Evolutionary conservation across 257 asterid species (phyloP).

Genomic region (Jacaranda mimosifolia): DNA sequence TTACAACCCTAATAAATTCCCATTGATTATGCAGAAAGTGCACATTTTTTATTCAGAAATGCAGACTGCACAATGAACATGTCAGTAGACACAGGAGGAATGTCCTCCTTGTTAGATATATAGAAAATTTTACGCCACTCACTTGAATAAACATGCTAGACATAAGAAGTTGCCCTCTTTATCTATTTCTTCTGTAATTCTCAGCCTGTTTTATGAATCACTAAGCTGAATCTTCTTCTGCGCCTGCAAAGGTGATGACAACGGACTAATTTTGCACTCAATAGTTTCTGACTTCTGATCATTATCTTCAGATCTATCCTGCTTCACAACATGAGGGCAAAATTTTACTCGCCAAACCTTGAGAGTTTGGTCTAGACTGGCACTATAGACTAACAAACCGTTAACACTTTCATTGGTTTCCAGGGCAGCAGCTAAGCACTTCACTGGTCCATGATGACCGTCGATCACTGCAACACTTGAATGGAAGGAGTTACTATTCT

Average conservation of each 20-base stretch:
- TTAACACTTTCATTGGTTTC: slow-evolving; percentile 46
- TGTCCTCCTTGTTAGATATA: no score
- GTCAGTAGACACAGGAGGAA: not conserved
- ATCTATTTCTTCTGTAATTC: not conserved
- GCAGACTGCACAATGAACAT: not conserved
- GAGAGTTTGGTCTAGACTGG: slow-evolving; percentile 59
- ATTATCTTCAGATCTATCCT: slow-evolving; percentile 39
- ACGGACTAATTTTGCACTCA: slow-evolving; percentile 44
- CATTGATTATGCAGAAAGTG: no score
- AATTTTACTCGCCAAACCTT: slow-evolving; percentile 64
- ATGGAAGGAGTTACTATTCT: no score
- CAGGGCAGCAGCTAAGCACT: slow-evolving; percentile 59
- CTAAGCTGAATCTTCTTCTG: slow-evolving; percentile 51
- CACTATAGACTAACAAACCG: slow-evolving; percentile 16
- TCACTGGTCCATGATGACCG: slow-evolving; percentile 69
- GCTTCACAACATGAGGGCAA: slow-evolving; percentile 35
- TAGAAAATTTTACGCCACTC: no score
- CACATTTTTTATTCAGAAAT: not conserved
- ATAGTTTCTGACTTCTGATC: slow-evolving; percentile 30
- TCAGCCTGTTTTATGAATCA: slow-evolving; percentile 18
- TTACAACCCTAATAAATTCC: no score
- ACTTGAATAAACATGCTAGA: not conserved
- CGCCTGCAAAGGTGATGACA: slow-evolving; percentile 62
- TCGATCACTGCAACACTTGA: slow-evolving; percentile 52
- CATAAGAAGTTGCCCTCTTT: not conserved